Evolutionary conservation across 2,329 filamentous ascomycete species (phyloP), one percentile per base, ranked within the genome.

Genomic region (Botrytis cinerea): DNA sequence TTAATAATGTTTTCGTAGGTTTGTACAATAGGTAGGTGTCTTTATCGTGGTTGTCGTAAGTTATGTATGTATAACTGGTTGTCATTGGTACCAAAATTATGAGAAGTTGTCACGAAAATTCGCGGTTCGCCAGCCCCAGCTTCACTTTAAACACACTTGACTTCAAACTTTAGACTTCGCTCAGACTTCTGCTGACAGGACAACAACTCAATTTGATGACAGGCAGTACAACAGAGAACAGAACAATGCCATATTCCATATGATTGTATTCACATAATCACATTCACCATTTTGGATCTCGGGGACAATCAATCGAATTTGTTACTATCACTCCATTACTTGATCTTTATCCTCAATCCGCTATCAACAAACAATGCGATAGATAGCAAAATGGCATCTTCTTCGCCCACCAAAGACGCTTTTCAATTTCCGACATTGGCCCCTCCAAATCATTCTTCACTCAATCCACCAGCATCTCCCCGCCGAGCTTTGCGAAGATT

Each of bases 401-500:
- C 61, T 38, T 77, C 77, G 28, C 77, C 78, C 25, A 77, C 73
- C 28, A 78, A 78, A 77, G 77, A 80, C 43, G 73, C 66, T 28
- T 75, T 79, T 46, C 77, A 79, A 28, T 57, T 68, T 28, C 35
- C 64, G 16, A 75, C 73, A 25, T 70, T 78, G 35, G 71, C 74
- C 67, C 76, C 77, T 60, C 75, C 77, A 67, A 74, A 72, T 38
- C 61, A 72, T 48, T 73, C 75, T n/a, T 54, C 74, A 12, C 83
- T 87, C 71, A 85, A 87, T 78, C 81, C 86, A 66, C 86, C 89
- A 75, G 86, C 88, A 38, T 90, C 90, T 43, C 90, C 90, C 61
- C 87, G 89, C 80, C 89, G 92, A 78, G 87, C 88, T 64, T 85
- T 94, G 74, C 89, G 92, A 77, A 91, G 91, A 80, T 88, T 93